phyloP scores from a whole-genome alignment of 176 grass and related monocot species.

The Bolboschoenus planiculmis region DNA sequence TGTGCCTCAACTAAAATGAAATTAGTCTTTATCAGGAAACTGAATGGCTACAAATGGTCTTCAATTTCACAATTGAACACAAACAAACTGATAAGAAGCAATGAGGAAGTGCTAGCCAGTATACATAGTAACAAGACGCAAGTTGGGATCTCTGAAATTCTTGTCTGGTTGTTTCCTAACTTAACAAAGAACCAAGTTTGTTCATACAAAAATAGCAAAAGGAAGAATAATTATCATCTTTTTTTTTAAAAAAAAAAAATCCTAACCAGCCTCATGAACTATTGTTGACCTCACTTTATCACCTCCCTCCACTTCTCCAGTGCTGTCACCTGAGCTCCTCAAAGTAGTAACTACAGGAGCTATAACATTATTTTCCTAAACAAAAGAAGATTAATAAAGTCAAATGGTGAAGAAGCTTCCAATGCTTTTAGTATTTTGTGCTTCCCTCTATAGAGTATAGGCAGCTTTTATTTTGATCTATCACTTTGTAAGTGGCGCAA shows the following conservation, averaged over 20 bases:
- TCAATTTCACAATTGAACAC: not conserved
- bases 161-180: not conserved
- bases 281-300: not conserved
- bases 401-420: not conserved
- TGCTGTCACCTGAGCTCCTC: slow-evolving; percentile 9
- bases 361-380: slow-evolving; percentile 11
- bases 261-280: slow-evolving; percentile 4
- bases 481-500: not conserved
- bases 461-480: not conserved
- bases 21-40: not conserved
- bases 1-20: not conserved
- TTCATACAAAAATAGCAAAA: not conserved
- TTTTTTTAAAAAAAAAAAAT: slow-evolving; percentile 11
- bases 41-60: not conserved
- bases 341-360: not conserved
- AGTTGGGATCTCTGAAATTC: not conserved
- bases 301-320: slow-evolving; percentile 15
- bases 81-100: too few relatives aligned
- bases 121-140: too few relatives aligned
- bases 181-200: not conserved
- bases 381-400: slow-evolving; percentile 19
- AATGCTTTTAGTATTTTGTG: too few relatives aligned
- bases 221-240: not conserved
- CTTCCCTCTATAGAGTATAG: too few relatives aligned
- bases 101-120: too few relatives aligned